Percentiles rank a stretch among this genome's conserved stretches.
These are phyloP conservation scores for Eucalyptus curtisii DNA, from an alignment of 345 rosid species.

Conservation along the genomic window DNA sequence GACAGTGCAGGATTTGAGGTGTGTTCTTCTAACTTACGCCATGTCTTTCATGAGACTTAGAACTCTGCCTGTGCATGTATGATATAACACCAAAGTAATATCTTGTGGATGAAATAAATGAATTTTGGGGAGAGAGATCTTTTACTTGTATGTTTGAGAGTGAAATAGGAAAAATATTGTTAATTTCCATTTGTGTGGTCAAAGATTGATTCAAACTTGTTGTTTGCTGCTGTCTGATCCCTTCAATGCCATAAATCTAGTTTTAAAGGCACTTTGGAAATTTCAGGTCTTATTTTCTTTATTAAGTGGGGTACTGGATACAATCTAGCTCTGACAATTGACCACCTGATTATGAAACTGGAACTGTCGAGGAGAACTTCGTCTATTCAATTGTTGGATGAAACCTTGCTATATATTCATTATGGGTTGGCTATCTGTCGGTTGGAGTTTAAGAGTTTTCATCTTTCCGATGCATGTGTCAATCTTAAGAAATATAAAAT, in stretches of 20 bases:
- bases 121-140: not conserved
- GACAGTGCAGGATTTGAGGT: constrained; percentile 98
- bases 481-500: not conserved
- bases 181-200: not conserved
- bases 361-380: not conserved
- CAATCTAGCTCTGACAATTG: not conserved
- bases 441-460: not conserved
- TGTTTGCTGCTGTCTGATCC: not conserved
- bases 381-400: not conserved
- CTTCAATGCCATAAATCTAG: not conserved
- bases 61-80: not conserved
- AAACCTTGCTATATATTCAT: not conserved
- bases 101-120: not conserved
- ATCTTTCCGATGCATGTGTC: not conserved
- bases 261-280: not conserved
- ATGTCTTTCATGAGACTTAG: not conserved
- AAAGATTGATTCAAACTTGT: not conserved
- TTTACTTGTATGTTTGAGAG: not conserved
- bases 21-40: not conserved
- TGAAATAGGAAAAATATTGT: not conserved
- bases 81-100: not conserved
- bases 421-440: not conserved
- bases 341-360: not conserved
- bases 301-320: not conserved
- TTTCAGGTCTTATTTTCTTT: not conserved